Evolutionary conservation across 768 basidiomycete genomes (phyloP).

Genomic region (Termitomyces sp.): DNA sequence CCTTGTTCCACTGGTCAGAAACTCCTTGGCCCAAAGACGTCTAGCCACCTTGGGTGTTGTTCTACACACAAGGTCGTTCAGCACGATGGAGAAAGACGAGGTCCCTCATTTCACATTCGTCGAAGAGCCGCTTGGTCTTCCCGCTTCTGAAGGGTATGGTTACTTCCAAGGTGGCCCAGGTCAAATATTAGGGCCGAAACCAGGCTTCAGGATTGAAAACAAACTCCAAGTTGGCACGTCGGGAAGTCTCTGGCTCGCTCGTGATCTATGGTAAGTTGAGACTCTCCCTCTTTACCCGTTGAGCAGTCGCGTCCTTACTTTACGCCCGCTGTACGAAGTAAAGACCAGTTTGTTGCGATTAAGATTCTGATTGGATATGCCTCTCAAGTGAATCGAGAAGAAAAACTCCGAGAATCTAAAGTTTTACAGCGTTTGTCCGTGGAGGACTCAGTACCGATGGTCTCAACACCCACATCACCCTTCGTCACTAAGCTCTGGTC

Average conservation of each 20-base stretch:
- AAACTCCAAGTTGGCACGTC: conserved; percentile 30
- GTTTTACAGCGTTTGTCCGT: conserved; percentile 14
- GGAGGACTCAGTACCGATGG: background rate
- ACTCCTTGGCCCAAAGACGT: too few relatives aligned
- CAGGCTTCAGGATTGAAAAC: conserved; percentile 20
- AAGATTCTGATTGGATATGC: conserved; percentile 24
- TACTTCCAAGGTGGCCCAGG: conserved; percentile 22
- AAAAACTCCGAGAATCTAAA: conserved; percentile 17
- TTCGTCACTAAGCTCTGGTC: conserved; percentile 17
- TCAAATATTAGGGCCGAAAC: conserved; percentile 21
- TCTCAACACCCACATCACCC: conserved; percentile 3
- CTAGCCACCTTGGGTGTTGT: too few relatives aligned
- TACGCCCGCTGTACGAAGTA: conserved; percentile 14
- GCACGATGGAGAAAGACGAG: too few relatives aligned
- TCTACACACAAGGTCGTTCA: too few relatives aligned
- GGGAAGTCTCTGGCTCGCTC: conserved; percentile 27
- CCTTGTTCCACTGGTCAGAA: too few relatives aligned
- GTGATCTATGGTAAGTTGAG: conserved; percentile 18
- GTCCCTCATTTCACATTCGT: conserved; percentile 11
- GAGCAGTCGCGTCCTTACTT: background rate
- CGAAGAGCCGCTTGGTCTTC: conserved; percentile 26
- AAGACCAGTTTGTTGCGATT: conserved; percentile 24
- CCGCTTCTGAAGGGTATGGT: conserved; percentile 23
- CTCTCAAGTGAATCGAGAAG: conserved; percentile 17
- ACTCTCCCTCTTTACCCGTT: background rate